Percentiles rank a stretch among this genome's conserved stretches.
phyloP scores from a whole-genome alignment of 306 rosid genomes.

The Vigna angularis region DNA sequence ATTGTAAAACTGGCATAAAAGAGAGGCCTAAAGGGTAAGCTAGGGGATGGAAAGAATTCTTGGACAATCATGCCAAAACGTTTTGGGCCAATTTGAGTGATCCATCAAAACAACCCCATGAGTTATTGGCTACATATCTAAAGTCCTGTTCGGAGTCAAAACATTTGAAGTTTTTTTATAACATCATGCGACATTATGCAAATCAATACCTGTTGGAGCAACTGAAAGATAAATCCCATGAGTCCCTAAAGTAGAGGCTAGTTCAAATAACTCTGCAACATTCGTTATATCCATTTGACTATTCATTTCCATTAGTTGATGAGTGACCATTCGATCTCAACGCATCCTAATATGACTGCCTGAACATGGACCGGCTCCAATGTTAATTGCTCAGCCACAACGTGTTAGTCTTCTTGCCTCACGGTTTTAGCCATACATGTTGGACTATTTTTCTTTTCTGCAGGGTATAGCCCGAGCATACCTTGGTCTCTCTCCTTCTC shows the following conservation, averaged over 20 bases:
- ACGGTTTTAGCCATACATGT: too few relatives aligned
- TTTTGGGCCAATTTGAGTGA: slow-evolving; percentile 77
- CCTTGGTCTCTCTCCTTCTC: too few relatives aligned
- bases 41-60: slow-evolving; percentile 90
- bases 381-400: too few relatives aligned
- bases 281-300: slow-evolving; percentile 69
- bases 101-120: slow-evolving; percentile 70
- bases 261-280: slow-evolving; percentile 80
- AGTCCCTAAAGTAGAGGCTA: slow-evolving; percentile 24
- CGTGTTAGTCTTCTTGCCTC: too few relatives aligned
- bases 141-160: slow-evolving; percentile 56
- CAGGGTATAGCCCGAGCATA: too few relatives aligned
- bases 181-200: too few relatives aligned
- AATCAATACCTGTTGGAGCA: too few relatives aligned
- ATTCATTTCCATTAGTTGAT: slow-evolving; percentile 61
- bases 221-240: too few relatives aligned
- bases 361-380: too few relatives aligned
- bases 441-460: too few relatives aligned
- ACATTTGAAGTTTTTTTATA: slow-evolving; percentile 47
- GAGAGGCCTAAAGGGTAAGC: slow-evolving; percentile 67
- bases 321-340: slow-evolving; percentile 34
- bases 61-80: slow-evolving; percentile 57
- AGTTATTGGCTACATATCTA: slow-evolving; percentile 65
- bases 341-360: too few relatives aligned
- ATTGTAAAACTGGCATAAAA: slow-evolving; percentile 72